A percentile compares a stretch with the other conserved stretches of the same genome.
Conservation (phyloP, 805 yeast genomes). For the Kluyveromyces dobzhanskii region DNA sequence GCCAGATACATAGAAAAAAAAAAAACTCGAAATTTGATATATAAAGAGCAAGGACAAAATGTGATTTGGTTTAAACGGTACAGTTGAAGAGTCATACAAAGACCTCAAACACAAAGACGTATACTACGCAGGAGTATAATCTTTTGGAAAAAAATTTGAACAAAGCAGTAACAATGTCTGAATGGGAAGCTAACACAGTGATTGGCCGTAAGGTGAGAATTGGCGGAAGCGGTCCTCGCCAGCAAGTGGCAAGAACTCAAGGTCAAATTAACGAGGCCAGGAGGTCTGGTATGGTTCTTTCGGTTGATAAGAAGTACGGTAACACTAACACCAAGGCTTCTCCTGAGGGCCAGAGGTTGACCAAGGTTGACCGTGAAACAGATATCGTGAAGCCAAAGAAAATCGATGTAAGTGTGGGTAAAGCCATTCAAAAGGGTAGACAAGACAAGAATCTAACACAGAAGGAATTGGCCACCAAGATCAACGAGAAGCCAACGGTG, state of each 20-base stretch:
- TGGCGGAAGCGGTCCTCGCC: constrained; percentile 84
- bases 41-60: too few species aligned
- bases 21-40: too few species aligned
- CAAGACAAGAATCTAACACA: constrained; percentile 84
- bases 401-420: constrained; percentile 76
- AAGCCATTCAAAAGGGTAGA: constrained; percentile 77
- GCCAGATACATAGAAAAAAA: too few species aligned
- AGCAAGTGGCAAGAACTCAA: constrained; percentile 69
- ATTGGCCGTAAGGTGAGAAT: constrained; percentile 85
- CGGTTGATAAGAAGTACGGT: constrained; percentile 90
- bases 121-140: too few species aligned
- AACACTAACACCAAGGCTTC: constrained; percentile 53
- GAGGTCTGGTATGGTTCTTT: constrained; percentile 80
- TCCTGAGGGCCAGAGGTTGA: constrained; percentile 90
- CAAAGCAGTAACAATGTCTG: constrained; percentile 36
- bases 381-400: constrained; percentile 92
- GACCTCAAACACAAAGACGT: too few species aligned
- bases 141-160: too few species aligned
- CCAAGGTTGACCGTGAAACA: constrained; percentile 87
- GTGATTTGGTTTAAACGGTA: too few species aligned
- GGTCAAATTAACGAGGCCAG: constrained; percentile 87
- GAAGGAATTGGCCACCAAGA: constrained; percentile 91
- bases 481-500: constrained; percentile 92
- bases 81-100: too few species aligned
- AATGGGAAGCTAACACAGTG: constrained; percentile 88